Evolutionary conservation across 768 basidiomycete genomes (phyloP).

Genomic region (Boletus tomentosulus): DNA sequence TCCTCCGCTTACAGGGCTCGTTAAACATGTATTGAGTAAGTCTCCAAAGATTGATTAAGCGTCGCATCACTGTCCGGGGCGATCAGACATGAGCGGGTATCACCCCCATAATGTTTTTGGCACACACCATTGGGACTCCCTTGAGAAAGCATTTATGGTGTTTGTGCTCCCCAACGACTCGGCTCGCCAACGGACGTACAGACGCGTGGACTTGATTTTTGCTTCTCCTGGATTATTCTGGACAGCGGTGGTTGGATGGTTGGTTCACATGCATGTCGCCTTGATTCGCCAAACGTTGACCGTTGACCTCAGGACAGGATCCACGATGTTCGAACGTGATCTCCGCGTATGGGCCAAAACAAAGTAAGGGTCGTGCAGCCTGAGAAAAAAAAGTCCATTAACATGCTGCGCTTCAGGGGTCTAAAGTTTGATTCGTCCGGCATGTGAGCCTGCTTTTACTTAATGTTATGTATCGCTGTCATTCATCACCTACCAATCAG

Average conservation of each 20-base stretch:
- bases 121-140: constrained; percentile 67
- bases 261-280: not conserved
- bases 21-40: constrained; percentile 85
- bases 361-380: constrained; percentile 36
- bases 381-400: not conserved
- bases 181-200: constrained; percentile 40
- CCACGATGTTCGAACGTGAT: constrained; percentile 87
- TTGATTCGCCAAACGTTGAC: not conserved
- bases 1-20: constrained; percentile 44
- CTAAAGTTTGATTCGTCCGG: constrained; percentile 83
- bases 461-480: not conserved
- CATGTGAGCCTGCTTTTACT: constrained; percentile 44
- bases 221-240: constrained; percentile 75
- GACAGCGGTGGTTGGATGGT: constrained; percentile 90
- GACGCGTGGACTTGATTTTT: constrained; percentile 83
- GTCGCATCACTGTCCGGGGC: constrained; percentile 6
- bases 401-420: constrained; percentile 42
- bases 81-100: constrained; percentile 57
- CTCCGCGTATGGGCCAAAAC: constrained; percentile 69
- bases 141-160: constrained; percentile 83
- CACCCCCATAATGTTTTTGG: constrained; percentile 50
- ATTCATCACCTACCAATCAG: not conserved
- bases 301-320: constrained; percentile 61
- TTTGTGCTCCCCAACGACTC: constrained; percentile 54
- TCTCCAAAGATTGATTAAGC: not conserved